Conservation (phyloP, 306 rosid genomes). For the Cajanus cajan region DNA sequence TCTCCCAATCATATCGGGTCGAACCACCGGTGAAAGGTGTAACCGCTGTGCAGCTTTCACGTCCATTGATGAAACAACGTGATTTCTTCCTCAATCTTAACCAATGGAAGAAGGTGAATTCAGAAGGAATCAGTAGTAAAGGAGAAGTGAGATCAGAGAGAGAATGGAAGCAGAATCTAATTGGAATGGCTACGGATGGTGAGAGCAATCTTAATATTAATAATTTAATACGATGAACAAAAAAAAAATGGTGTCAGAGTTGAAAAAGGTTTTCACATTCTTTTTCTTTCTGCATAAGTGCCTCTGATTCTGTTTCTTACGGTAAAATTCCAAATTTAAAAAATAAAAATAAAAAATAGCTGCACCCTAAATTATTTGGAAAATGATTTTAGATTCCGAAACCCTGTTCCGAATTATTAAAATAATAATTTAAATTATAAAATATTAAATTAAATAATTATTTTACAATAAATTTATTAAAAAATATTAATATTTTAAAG, state of each 20-base stretch:
- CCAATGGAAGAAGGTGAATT: background rate
- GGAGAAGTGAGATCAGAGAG: background rate
- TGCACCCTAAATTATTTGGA: too few relatives aligned
- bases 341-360: too few relatives aligned
- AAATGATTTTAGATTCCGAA: too few relatives aligned
- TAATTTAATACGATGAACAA: background rate
- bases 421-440: too few relatives aligned
- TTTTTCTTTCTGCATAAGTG: constrained; percentile 2
- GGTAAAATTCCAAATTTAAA: background rate
- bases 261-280: background rate
- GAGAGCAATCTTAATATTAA: background rate
- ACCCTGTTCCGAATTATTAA: too few relatives aligned
- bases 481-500: too few relatives aligned
- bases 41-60: constrained; percentile 44
- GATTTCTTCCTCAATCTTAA: background rate
- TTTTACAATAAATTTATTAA: too few relatives aligned
- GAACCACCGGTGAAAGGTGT: constrained; percentile 45
- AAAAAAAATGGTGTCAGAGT: background rate
- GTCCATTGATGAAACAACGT: constrained; percentile 53
- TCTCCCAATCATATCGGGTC: constrained; percentile 37
- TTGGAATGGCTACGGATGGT: background rate
- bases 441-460: too few relatives aligned
- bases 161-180: background rate
- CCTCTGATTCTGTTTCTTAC: background rate
- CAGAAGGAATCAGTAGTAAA: background rate